Conservation (phyloP, 108 stramenopile genomes). For the Schizochytrium sp. region DNA sequence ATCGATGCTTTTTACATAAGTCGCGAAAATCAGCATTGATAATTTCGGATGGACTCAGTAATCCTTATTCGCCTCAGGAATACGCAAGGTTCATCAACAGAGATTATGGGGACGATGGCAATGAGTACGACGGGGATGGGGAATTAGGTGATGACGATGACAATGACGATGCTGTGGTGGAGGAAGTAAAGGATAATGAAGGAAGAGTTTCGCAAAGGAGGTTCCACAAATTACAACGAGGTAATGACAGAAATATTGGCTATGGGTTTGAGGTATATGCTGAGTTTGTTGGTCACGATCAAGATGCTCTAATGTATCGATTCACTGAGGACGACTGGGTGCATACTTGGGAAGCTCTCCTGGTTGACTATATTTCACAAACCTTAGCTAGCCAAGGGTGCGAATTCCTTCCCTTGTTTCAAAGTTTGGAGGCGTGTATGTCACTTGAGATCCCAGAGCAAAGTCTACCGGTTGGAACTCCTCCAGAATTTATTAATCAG, state of each 20-base stretch:
- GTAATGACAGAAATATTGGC: not conserved
- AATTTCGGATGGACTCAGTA: constrained; percentile 33
- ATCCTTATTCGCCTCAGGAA: not conserved
- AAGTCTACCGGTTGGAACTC: not conserved
- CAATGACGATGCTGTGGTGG: not conserved
- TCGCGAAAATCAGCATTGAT: not conserved
- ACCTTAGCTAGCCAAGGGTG: not conserved
- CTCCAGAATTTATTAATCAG: not conserved
- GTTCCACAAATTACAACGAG: not conserved
- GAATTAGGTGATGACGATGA: not conserved
- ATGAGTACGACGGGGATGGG: not conserved
- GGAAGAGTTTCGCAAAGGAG: too few relatives aligned
- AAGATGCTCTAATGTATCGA: not conserved
- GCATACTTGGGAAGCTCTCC: not conserved
- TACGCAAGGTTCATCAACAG: too few relatives aligned
- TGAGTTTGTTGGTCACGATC: not conserved
- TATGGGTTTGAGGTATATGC: constrained; percentile 29
- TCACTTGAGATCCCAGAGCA: constrained; percentile 19
- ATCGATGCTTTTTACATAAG: not conserved
- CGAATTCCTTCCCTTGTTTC: not conserved
- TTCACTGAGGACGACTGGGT: constrained; percentile 33
- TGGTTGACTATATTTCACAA: constrained; percentile 42
- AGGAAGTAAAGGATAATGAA: not conserved
- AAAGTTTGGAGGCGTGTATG: not conserved
- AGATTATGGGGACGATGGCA: not conserved